Evolutionary conservation across 305 asterid species (phyloP).

Genomic region (Fraxinus albicans): DNA sequence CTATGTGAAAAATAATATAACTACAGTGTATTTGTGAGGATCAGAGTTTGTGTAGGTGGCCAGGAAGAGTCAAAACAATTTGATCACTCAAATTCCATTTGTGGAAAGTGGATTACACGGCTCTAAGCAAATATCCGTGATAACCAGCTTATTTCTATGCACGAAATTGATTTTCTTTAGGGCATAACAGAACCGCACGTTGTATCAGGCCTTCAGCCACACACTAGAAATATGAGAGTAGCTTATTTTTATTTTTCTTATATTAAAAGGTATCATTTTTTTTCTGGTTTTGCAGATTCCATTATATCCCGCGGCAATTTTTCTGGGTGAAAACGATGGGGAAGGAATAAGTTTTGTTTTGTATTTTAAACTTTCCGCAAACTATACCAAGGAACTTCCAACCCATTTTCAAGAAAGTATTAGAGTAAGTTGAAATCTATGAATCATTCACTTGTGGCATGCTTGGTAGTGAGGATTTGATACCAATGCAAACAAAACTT

Average conservation of each 20-base stretch:
- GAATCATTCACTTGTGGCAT: neutral
- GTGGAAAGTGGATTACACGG: neutral
- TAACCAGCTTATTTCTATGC: neutral
- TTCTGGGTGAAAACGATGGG: constrained; percentile 54
- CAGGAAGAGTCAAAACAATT: neutral
- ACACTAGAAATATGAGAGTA: neutral
- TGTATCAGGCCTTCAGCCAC: neutral
- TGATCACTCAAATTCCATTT: neutral
- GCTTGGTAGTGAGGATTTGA: neutral
- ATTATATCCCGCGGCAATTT: constrained; percentile 51
- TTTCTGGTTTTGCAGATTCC: constrained; percentile 37
- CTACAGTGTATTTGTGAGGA: neutral
- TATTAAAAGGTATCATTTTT: neutral
- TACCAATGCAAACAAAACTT: neutral
- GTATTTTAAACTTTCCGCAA: constrained; percentile 45
- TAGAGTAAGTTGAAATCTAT: constrained; percentile 29
- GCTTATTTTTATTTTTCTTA: neutral
- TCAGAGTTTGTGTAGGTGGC: neutral
- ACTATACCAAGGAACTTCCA: constrained; percentile 41
- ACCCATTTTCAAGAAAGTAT: constrained; percentile 47
- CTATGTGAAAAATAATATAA: neutral
- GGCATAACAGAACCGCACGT: neutral
- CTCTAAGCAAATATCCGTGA: neutral
- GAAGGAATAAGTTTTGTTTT: constrained; percentile 58
- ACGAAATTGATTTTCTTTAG: neutral